Conservation (phyloP, 2,329 filamentous ascomycete genomes). For the Hypoxylon sp. region DNA sequence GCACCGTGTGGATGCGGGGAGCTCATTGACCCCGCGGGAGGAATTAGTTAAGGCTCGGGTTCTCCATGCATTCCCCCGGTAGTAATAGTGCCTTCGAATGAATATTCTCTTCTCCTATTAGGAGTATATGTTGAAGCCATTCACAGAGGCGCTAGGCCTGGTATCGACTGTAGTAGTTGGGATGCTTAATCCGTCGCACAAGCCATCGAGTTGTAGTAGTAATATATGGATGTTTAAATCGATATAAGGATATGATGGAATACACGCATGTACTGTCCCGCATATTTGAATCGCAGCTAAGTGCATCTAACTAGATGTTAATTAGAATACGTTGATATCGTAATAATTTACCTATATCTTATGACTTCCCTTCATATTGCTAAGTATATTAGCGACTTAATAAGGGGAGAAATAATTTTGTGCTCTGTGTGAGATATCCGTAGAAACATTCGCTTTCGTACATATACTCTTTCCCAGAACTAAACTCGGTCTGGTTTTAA, state of each 20-base stretch:
- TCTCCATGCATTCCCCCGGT: neutral
- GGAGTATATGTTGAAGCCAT: neutral
- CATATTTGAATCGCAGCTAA: neutral
- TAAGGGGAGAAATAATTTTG: too few species aligned
- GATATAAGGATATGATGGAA: neutral
- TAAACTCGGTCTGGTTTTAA: too few species aligned
- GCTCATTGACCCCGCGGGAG: slow-evolving; percentile 38
- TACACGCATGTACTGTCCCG: neutral
- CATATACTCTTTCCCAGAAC: neutral
- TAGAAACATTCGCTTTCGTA: neutral
- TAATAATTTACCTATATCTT: too few species aligned
- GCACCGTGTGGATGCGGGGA: slow-evolving; percentile 45
- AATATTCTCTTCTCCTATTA: neutral
- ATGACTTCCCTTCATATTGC: too few species aligned
- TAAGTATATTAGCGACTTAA: too few species aligned
- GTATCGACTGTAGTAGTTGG: neutral
- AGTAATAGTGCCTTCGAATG: neutral
- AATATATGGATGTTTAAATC: neutral
- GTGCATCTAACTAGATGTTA: too few species aligned
- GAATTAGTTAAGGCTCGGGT: slow-evolving; percentile 6
- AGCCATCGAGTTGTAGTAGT: too few species aligned
- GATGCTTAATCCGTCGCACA: neutral
- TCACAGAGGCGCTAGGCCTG: neutral
- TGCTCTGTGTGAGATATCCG: neutral
- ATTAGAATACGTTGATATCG: too few species aligned